These are phyloP conservation scores for Lachancea sp. DNA, from an alignment of 805 yeast genomes.

Conservation along the genomic window DNA sequence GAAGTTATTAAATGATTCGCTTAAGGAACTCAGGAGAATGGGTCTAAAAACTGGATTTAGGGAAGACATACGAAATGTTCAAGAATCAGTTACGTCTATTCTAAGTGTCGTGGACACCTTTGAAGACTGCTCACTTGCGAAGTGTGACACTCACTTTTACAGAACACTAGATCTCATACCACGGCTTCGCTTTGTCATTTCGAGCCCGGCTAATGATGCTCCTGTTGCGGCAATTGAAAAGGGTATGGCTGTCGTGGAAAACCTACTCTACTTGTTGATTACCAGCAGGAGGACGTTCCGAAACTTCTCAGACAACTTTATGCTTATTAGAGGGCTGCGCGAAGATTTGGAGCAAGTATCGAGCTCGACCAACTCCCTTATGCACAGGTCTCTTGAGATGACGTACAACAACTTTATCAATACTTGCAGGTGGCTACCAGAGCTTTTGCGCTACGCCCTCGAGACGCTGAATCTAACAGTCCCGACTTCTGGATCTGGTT, in stretches of 20 bases:
- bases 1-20: constrained; percentile 66
- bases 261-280: constrained; percentile 53
- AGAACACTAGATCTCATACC: constrained; percentile 76
- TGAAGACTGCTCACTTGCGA: constrained; percentile 33
- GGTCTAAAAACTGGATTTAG: constrained; percentile 68
- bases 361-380: constrained; percentile 17
- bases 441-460: constrained; percentile 30
- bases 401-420: constrained; percentile 12
- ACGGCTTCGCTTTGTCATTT: constrained; percentile 59
- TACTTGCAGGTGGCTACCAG: constrained; percentile 32
- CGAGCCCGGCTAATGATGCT: constrained; percentile 60
- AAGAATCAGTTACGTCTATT: constrained; percentile 56
- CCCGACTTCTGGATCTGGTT: not conserved
- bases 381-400: constrained; percentile 10
- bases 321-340: constrained; percentile 18
- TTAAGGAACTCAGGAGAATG: constrained; percentile 65
- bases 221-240: constrained; percentile 65
- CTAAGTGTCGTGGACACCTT: constrained; percentile 50
- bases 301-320: constrained; percentile 21
- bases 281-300: constrained; percentile 45
- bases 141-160: constrained; percentile 53
- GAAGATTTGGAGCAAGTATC: constrained; percentile 20
- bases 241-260: constrained; percentile 72
- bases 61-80: constrained; percentile 56
- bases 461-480: constrained; percentile 16